Evolutionary conservation across 2,329 filamentous ascomycete genomes (phyloP), one percentile per base, ranked within the genome.

Genomic region (Meredithiella fracta): DNA sequence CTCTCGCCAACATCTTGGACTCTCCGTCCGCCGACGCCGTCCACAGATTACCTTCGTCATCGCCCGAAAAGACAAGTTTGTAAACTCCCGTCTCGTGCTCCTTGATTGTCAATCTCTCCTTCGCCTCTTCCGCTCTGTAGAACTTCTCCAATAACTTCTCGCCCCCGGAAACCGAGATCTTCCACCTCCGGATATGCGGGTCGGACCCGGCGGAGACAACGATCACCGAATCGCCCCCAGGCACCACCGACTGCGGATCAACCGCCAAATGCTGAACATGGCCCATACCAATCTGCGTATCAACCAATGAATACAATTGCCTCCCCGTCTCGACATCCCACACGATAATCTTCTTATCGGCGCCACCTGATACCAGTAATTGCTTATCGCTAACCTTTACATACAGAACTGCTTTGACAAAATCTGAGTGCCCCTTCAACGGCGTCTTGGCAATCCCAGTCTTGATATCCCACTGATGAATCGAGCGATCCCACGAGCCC

Each of bases 41-140:
- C 89, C 89, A 97, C 14, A 96, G 70, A 62, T 96, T 86, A 31
- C 77, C 80, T 11, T 78, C 76, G 5, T 80, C 79, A 4, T 73
- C 70, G 15, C 67, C 65, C 60, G 89, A 84, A 62, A 94, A 94
- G 20, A 78, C 71, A 14, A 97, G 70, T 61, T 78, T 82, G 68
- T 95, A 94, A 8, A 98, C 81, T 61, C 85, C 92, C 0, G 92
- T 98, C 62, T 96, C 88, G 67, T 98, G 92, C 60, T 83, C 83
- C 50, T 84, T 69, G 53, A 96, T 82, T 64, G 68, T 75, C 61
- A 69, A 74, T 58, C 68, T 73, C 58, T 69, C 66, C 5, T 58
- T 66, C 17, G 67, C 67, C 51, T 64, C 71, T 14, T 67, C 69
- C 29, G 67, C 66, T 51, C 67, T 68, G 31, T 68, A 69, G 31